These are phyloP conservation scores for Metschnikowia anglica DNA, from an alignment of 805 yeast species.

Conservation along the genomic window DNA sequence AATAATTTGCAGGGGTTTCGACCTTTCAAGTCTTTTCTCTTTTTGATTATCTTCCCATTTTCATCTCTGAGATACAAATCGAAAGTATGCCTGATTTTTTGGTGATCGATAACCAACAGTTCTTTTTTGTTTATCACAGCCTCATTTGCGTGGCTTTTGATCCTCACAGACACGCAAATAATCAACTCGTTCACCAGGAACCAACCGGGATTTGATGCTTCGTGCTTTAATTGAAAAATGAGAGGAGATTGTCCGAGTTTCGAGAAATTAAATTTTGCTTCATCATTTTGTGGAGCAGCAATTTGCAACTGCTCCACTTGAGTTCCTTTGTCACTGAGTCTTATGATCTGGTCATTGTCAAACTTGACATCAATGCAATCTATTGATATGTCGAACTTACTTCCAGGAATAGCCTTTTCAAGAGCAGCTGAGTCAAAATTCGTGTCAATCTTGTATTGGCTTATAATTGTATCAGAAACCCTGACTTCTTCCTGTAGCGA, in stretches of 20 bases:
- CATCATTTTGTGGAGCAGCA: background rate
- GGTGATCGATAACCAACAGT: background rate
- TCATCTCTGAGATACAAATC: slow-evolving; percentile 1
- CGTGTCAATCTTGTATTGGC: slow-evolving; percentile 4
- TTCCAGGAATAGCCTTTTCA: slow-evolving; percentile 1
- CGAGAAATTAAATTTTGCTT: slow-evolving; percentile 8
- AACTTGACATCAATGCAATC: slow-evolving; percentile 4
- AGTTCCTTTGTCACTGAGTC: slow-evolving; percentile 5
- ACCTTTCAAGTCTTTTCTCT: slow-evolving; percentile 9
- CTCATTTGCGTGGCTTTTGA: background rate
- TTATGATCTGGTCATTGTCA: background rate
- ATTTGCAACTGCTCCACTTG: slow-evolving; percentile 8
- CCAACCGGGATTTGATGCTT: slow-evolving; percentile 25
- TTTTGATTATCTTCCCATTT: slow-evolving; percentile 1
- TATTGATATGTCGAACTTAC: background rate
- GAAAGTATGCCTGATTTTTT: slow-evolving; percentile 5
- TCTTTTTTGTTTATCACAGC: slow-evolving; percentile 8
- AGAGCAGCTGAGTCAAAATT: background rate
- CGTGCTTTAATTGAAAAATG: slow-evolving; percentile 25
- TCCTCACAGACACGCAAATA: slow-evolving; percentile 12
- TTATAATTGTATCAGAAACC: slow-evolving; percentile 5
- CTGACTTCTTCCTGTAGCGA: slow-evolving; percentile 4
- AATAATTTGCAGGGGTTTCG: slow-evolving; percentile 9
- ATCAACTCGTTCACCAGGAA: slow-evolving; percentile 22
- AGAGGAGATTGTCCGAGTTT: slow-evolving; percentile 3